These are phyloP conservation scores for Coemansia sp. DNA, from an alignment of 192 early-diverging fungal genomes.

Conservation along the genomic window DNA sequence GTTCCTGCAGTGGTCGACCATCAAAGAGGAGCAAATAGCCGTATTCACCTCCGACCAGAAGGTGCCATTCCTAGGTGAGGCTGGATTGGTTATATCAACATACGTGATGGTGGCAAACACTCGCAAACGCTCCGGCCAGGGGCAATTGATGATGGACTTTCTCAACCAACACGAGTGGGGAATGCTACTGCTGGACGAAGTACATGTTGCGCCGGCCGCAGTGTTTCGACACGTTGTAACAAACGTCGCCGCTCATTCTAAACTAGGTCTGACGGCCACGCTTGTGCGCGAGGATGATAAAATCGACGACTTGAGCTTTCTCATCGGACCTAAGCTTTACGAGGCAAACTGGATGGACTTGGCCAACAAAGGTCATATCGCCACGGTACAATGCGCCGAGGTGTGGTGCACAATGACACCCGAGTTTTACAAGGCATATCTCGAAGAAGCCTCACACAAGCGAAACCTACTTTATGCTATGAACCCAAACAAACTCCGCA, in stretches of 20 bases:
- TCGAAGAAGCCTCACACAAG: conserved; percentile 79
- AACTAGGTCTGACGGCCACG: conserved; percentile 96
- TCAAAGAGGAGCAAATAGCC: conserved; percentile 90
- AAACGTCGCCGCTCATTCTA: conserved; percentile 88
- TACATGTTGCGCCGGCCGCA: conserved; percentile 97
- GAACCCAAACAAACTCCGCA: conserved; percentile 98
- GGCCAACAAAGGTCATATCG: conserved; percentile 94
- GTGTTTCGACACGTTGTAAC: conserved; percentile 95
- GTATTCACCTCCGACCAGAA: conserved; percentile 94
- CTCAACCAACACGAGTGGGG: conserved; percentile 93
- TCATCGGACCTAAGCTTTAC: conserved; percentile 98
- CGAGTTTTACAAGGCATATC: conserved; percentile 94
- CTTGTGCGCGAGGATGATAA: conserved; percentile 98
- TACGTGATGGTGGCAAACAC: conserved; percentile 96
- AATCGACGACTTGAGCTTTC: conserved; percentile 95
- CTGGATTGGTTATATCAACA: conserved; percentile 95
- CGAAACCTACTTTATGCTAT: conserved; percentile 86
- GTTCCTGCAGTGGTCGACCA: conserved; percentile 93
- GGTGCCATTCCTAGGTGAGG: conserved; percentile 82
- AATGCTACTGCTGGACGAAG: conserved; percentile 95
- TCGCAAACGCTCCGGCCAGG: conserved; percentile 90
- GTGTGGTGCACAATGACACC: conserved; percentile 99
- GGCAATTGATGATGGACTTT: conserved; percentile 95
- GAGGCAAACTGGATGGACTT: conserved; percentile 99
- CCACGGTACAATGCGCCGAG: conserved; percentile 97